A percentile compares a stretch with the other conserved stretches of the same genome.
Evolutionary conservation across 805 yeast genomes (phyloP).

Genomic region (Saturnispora galanensis): DNA sequence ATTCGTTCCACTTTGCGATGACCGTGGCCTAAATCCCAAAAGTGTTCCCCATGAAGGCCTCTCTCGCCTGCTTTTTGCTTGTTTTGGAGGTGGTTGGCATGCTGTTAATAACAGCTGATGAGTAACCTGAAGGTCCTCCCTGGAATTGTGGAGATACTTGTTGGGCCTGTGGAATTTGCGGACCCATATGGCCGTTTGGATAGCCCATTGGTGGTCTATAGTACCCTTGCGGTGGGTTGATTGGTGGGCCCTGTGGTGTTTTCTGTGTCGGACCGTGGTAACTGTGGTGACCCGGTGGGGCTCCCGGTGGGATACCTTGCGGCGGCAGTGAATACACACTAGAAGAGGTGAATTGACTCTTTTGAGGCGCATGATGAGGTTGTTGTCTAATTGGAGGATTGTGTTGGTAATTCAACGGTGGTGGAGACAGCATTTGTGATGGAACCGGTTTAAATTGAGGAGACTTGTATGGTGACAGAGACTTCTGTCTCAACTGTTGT

Average conservation of each 20-base stretch:
- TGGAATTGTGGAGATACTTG: background rate
- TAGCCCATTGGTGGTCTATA: background rate
- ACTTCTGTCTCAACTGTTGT: constrained; percentile 3
- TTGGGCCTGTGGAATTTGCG: constrained; percentile 3
- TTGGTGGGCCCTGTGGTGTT: background rate
- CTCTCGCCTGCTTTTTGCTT: constrained; percentile 49
- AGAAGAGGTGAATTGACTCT: background rate
- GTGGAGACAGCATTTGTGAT: background rate
- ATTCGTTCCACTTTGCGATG: no score
- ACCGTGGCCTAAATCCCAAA: constrained; percentile 46
- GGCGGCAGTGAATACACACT: background rate
- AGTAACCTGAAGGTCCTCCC: background rate
- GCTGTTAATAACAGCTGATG: constrained; percentile 28
- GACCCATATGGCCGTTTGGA: background rate
- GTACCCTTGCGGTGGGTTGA: background rate
- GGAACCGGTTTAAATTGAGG: background rate
- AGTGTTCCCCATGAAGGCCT: constrained; percentile 54
- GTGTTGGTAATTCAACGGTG: background rate
- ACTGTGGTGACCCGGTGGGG: background rate
- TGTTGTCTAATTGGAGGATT: background rate
- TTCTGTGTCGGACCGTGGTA: background rate
- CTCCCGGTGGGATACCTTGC: no score
- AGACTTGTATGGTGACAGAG: background rate
- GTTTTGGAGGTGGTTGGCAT: constrained; percentile 38
- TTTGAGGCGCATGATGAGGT: background rate